Percentiles rank a stretch among this genome's conserved stretches.
Evolutionary conservation across 768 basidiomycete genomes (phyloP).

Genomic region (Leccinum incarnatum): DNA sequence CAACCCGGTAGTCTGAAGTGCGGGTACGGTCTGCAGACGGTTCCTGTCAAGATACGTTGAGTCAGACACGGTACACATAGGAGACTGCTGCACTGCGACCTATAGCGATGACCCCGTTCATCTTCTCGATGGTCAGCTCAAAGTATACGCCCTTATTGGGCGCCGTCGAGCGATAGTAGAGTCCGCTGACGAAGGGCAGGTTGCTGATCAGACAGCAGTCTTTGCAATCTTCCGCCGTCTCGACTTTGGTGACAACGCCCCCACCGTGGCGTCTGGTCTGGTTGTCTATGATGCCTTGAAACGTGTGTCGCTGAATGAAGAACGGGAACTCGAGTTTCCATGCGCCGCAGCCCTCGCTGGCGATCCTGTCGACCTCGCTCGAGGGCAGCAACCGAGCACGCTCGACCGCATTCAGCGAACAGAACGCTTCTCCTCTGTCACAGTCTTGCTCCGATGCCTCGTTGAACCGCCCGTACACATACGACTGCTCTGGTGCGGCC

Average conservation of each 20-base stretch:
- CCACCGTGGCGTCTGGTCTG: slow-evolving; percentile 31
- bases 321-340: slow-evolving; percentile 47
- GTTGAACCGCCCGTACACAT: slow-evolving; percentile 46
- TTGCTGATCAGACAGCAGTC: slow-evolving; percentile 57
- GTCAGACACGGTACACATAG: neutral
- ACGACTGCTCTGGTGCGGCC: slow-evolving; percentile 52
- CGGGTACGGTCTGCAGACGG: slow-evolving; percentile 63
- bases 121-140: slow-evolving; percentile 53
- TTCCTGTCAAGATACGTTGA: slow-evolving; percentile 40
- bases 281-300: slow-evolving; percentile 41
- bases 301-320: slow-evolving; percentile 25
- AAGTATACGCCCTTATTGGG: slow-evolving; percentile 58
- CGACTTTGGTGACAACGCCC: slow-evolving; percentile 37
- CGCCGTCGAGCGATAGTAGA: slow-evolving; percentile 50
- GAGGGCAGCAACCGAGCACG: slow-evolving; percentile 50
- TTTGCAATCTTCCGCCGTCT: slow-evolving; percentile 41
- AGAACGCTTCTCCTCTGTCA: slow-evolving; percentile 50
- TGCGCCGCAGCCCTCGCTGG: slow-evolving; percentile 42
- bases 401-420: slow-evolving; percentile 37
- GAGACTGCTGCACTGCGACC: slow-evolving; percentile 39
- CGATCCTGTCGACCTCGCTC: slow-evolving; percentile 50
- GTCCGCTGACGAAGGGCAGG: slow-evolving; percentile 56
- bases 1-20: slow-evolving; percentile 67
- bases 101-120: slow-evolving; percentile 59
- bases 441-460: slow-evolving; percentile 61